Percentiles rank a stretch among this genome's conserved stretches.
phyloP scores from a whole-genome alignment of 257 asterid species.

The Rhazya stricta region DNA sequence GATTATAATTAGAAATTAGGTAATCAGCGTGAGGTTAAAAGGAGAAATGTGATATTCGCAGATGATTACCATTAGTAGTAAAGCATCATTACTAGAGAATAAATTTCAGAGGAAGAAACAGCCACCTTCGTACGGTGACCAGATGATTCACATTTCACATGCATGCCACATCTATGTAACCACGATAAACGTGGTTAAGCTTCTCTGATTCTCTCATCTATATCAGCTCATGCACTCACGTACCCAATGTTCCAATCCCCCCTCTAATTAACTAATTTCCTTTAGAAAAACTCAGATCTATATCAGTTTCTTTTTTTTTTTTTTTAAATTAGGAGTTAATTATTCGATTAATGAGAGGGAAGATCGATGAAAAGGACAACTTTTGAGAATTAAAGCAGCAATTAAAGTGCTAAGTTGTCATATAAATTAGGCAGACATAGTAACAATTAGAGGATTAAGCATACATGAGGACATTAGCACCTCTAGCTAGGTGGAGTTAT shows the following conservation, averaged over 20 bases:
- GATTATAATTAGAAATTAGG: background rate
- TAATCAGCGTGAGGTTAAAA: background rate
- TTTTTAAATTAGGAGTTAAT: background rate
- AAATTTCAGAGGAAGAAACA: background rate
- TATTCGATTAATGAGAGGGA: too few relatives aligned
- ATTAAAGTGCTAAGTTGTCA: background rate
- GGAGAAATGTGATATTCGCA: background rate
- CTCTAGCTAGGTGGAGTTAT: conserved; percentile 31
- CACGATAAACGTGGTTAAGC: too few relatives aligned
- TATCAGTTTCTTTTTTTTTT: too few relatives aligned
- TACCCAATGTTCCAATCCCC: background rate
- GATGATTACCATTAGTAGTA: background rate
- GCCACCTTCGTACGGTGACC: too few relatives aligned
- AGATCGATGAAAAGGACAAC: too few relatives aligned
- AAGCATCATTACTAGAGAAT: background rate
- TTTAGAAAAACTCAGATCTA: too few relatives aligned
- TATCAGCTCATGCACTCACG: background rate
- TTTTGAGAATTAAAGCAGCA: background rate
- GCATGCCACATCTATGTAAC: background rate
- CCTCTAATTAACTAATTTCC: too few relatives aligned
- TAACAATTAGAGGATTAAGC: conserved; percentile 24
- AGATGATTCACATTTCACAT: background rate
- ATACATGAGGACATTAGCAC: conserved; percentile 29
- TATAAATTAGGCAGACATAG: conserved; percentile 20
- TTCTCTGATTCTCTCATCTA: background rate